phyloP scores from a whole-genome alignment of 192 early-diverging fungal genomes.

The Borealophlyctis nickersoniae region DNA sequence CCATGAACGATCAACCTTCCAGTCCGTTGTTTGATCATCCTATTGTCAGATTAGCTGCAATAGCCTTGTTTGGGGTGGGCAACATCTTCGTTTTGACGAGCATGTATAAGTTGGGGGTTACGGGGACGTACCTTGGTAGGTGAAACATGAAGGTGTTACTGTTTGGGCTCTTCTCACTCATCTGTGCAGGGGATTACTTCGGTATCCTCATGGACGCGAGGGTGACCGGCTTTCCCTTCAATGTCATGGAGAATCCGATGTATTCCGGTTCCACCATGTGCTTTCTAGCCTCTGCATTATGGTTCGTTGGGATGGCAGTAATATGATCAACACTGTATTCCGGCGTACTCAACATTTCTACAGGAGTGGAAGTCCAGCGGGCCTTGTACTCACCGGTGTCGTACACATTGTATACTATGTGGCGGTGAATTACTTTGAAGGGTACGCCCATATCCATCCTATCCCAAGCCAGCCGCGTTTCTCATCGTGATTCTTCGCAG shows the following conservation, averaged over 20 bases:
- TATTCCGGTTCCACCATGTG: constrained; percentile 85
- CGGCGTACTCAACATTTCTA: constrained; percentile 42
- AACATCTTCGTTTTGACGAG: constrained; percentile 77
- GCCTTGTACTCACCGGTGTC: constrained; percentile 63
- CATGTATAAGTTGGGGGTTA: constrained; percentile 83
- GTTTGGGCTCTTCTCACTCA: too few species aligned
- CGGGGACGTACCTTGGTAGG: constrained; percentile 85
- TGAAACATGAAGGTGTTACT: background rate
- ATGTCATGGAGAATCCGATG: constrained; percentile 91
- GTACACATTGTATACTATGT: constrained; percentile 74
- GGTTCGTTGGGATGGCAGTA: too few species aligned
- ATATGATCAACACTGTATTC: too few species aligned
- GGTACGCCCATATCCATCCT: constrained; percentile 42
- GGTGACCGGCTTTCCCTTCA: constrained; percentile 90
- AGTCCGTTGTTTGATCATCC: constrained; percentile 43
- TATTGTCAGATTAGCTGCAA: constrained; percentile 45
- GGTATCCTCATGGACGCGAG: constrained; percentile 79
- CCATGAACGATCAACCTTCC: constrained; percentile 69
- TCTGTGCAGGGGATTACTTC: constrained; percentile 90
- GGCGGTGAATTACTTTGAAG: constrained; percentile 72
- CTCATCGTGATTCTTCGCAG: constrained; percentile 27
- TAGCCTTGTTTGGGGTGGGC: constrained; percentile 49
- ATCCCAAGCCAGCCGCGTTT: background rate
- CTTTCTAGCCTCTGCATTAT: constrained; percentile 80
- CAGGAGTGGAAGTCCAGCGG: constrained; percentile 63